phyloP scores from a whole-genome alignment of 1,284 basidiomycete species.

The Austroboletus olivaceoglutinosus region DNA sequence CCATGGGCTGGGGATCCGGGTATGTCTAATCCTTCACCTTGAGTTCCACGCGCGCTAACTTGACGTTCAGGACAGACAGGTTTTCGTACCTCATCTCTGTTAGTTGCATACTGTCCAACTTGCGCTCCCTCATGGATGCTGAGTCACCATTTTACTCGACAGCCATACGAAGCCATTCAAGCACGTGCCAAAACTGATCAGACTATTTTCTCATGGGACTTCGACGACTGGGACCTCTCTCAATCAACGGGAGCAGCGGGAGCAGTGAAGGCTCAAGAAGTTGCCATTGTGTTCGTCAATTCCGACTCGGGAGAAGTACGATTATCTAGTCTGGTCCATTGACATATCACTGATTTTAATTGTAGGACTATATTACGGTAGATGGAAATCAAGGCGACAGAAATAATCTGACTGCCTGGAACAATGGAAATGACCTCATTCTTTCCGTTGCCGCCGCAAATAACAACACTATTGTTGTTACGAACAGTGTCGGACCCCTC shows the following conservation, averaged over 20 bases:
- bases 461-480: conserved; percentile 58
- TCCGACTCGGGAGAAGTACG: conserved; percentile 40
- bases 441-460: conserved; percentile 36
- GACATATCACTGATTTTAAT: conserved; percentile 4
- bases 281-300: conserved; percentile 41
- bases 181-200: conserved; percentile 31
- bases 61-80: conserved; percentile 32
- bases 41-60: neutral
- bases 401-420: conserved; percentile 59
- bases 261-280: too few species aligned
- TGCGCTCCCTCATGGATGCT: neutral
- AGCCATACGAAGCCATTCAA: conserved; percentile 43
- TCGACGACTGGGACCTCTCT: conserved; percentile 35
- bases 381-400: conserved; percentile 46
- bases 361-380: conserved; percentile 52
- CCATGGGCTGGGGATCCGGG: conserved; percentile 66
- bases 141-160: neutral
- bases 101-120: conserved; percentile 5
- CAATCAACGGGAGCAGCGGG: conserved; percentile 29
- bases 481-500: conserved; percentile 54
- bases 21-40: conserved; percentile 10
- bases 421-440: conserved; percentile 49
- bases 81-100: conserved; percentile 41
- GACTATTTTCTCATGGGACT: conserved; percentile 37
- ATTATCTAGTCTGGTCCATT: neutral